phyloP scores from a whole-genome alignment of 2,329 filamentous ascomycete species.

The Grosmannia serpens region DNA sequence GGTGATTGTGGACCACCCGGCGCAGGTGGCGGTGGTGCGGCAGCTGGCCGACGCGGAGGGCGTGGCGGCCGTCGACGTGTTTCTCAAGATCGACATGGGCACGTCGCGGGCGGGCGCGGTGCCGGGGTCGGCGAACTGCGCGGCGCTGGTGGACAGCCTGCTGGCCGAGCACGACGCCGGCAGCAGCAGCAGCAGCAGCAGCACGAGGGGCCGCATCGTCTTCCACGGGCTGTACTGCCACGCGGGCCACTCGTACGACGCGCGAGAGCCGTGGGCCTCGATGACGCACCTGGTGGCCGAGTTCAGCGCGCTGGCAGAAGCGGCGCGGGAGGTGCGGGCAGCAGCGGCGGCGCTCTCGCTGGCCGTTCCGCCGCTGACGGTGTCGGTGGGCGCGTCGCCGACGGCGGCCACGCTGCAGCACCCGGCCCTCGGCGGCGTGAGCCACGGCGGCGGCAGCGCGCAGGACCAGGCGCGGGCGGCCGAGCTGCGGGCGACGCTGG shows the following conservation, averaged over 20 bases:
- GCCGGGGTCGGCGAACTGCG: constrained; percentile 34
- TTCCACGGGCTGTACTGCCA: constrained; percentile 63
- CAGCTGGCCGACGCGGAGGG: neutral
- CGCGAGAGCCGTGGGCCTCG: constrained; percentile 41
- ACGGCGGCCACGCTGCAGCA: constrained; percentile 58
- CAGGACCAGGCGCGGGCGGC: constrained; percentile 16
- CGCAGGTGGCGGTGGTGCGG: constrained; percentile 38
- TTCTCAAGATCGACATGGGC: constrained; percentile 66
- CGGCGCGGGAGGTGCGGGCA: constrained; percentile 20
- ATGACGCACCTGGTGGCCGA: constrained; percentile 49
- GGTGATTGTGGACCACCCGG: constrained; percentile 58
- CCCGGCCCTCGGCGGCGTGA: constrained; percentile 17
- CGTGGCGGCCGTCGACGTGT: constrained; percentile 38
- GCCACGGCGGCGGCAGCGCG: neutral
- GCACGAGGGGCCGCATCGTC: too few species aligned
- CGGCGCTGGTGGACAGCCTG: constrained; percentile 31
- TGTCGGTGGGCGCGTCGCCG: constrained; percentile 69
- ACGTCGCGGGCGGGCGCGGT: constrained; percentile 58
- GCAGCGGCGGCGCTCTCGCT: neutral
- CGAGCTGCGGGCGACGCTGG: constrained; percentile 28
- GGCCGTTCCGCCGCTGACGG: constrained; percentile 24
- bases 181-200: too few species aligned
- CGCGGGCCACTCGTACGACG: constrained; percentile 59
- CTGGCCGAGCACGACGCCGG: constrained; percentile 29
- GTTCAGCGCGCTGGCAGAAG: constrained; percentile 39